Evolutionary conservation across 2,329 filamentous ascomycete genomes (phyloP), one percentile per base, ranked within the genome.

Genomic region (Pseudophaeomoniella oleicola): DNA sequence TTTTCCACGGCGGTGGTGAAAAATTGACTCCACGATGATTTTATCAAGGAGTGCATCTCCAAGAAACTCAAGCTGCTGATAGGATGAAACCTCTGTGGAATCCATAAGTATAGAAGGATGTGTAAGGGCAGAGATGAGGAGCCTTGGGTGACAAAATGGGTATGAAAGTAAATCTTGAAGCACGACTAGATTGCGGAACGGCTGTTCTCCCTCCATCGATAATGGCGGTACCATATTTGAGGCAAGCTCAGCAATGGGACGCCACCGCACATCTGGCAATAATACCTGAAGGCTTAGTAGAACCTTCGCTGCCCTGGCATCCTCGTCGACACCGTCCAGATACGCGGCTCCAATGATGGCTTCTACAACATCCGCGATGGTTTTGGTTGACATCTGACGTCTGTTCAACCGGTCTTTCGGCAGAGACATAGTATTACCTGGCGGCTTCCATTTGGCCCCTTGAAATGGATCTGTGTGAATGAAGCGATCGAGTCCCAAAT

Each of bases 1-100:
- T 2, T 55, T 52, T 1, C 74, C 50, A 3, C 66, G 58, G 0
- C 60, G 58, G 9, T 53, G 51, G 2, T 52, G 49, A 53, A 72
- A 81, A 4, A 88, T 58, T n/a, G 59, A 64, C 0, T 60, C 63
- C 5, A 83, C 75, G 34, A 94, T 63, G 38, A 94, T 63, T 46
- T 76, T 71, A 55, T 96, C 88, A 0, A 96, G 71, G 2, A 94
- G 64, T 0, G 85, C 73, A 47, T 96, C 88, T 1, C 88, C 88
- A 0, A 94, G 62, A 48, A 90, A 94, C 50, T 94, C 88, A 1
- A 94, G 69, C 0, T 86, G 72, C 45, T 94, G 81, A 47, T 77
- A 76, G 0, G 68, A 71, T 67, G 15, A 58, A 64, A 2, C 63
- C 63, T 3, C 67, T 61, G 12, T 59, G 56, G 18, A 62, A 63